These are phyloP conservation scores for Hanseniaspora vineae DNA, from an alignment of 805 yeast species.

Conservation along the genomic window DNA sequence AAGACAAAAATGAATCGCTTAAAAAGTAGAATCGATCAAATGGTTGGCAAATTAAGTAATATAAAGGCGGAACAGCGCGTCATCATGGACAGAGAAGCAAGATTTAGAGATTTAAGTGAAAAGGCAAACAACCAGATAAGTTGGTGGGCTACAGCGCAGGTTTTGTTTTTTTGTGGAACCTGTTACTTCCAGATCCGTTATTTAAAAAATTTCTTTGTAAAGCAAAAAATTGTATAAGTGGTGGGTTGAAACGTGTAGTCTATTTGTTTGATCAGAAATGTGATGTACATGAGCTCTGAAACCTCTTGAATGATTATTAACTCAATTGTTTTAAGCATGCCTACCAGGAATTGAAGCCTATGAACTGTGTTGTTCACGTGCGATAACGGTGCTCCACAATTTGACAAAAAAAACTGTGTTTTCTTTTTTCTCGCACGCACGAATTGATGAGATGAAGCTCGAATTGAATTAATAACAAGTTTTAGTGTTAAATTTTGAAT, in stretches of 20 bases:
- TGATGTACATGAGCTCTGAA: background rate
- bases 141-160: constrained; percentile 62
- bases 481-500: no score
- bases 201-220: constrained; percentile 70
- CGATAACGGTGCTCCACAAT: no score
- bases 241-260: background rate
- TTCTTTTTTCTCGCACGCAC: no score
- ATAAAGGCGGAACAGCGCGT: constrained; percentile 53
- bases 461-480: no score
- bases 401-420: no score
- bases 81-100: constrained; percentile 56
- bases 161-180: constrained; percentile 50
- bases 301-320: background rate
- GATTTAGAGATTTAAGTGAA: constrained; percentile 69
- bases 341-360: no score
- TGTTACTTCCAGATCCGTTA: constrained; percentile 69
- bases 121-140: constrained; percentile 59
- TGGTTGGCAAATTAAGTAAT: constrained; percentile 43
- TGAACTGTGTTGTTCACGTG: no score
- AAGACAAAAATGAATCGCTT: constrained; percentile 40
- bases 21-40: constrained; percentile 40
- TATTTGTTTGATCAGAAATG: background rate
- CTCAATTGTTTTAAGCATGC: no score
- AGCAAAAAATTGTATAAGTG: constrained; percentile 64
- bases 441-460: no score